Evolutionary conservation across 495 filamentous ascomycete species (phyloP), one percentile per base, ranked within the genome.

Genomic region (Hypoxylon intermedium): DNA sequence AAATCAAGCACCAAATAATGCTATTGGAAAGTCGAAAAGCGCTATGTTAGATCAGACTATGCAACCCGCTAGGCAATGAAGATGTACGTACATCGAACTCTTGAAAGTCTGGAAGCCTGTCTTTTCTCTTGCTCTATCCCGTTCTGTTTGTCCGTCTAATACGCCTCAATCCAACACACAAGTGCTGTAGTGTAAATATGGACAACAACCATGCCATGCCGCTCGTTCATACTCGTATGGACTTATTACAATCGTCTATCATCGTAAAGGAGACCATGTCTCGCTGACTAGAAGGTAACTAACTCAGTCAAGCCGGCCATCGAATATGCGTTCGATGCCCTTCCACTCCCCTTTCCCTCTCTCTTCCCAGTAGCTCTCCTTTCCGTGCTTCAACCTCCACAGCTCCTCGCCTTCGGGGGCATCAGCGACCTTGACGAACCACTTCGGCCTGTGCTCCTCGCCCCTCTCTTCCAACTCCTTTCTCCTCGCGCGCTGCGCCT

Each of bases 331-430:
- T 55, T 84, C 77, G 40, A 93, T 82, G 13, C 85, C 86, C 7
- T 74, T 74, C 91, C 91, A 98, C 18, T 75, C 77, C 1, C 87
- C 87, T 62, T 74, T 83, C 0, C 70, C 79, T 58, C 94, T 81
- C 74, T 90, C 87, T 65, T 96, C 94, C 94, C 93, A 98, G 75
- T 98, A 98, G 21, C 88, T 87, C 12, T 92, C 90, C 72, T 86
- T 90, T 5, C 91, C 92, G 7, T 73, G 74, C 79, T 88, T 93
- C 60, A 96, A 70, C 60, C 81, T 79, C 94, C 94, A 98, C 7
- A 89, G 76, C 63, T 88, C 84, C 73, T 96, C 92, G 12, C 82
- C 86, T 5, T 78, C 78, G 26, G 79, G 79, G 12, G 77, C 74
- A 23, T 74, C 73, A 19, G 72, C 73, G 9, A 87, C 85, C 72